Percentiles rank a stretch among this genome's conserved stretches.
Evolutionary conservation across 495 filamentous ascomycete species (phyloP).

Genomic region (Lichina pygmaea): DNA sequence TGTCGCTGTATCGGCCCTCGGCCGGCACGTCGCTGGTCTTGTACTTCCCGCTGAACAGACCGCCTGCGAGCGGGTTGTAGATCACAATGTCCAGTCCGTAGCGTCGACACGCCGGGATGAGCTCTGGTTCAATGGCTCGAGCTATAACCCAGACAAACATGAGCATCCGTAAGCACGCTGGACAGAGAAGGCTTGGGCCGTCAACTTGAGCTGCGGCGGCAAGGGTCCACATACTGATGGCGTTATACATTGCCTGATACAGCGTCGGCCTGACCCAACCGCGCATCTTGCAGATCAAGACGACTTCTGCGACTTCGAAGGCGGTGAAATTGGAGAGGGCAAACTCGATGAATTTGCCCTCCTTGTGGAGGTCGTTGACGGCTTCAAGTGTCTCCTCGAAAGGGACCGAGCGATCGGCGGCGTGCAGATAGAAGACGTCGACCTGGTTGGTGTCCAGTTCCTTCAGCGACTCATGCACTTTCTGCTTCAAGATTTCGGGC

Average conservation of each 20-base stretch:
- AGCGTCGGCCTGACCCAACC: conserved; percentile 46
- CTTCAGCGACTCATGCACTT: conserved; percentile 34
- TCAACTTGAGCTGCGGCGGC: not conserved
- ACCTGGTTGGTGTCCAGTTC: conserved; percentile 52
- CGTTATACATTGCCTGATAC: conserved; percentile 44
- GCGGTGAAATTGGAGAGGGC: conserved; percentile 69
- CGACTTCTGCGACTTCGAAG: conserved; percentile 78
- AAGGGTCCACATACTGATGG: conserved; percentile 19
- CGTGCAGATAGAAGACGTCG: conserved; percentile 78
- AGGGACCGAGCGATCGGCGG: conserved; percentile 48
- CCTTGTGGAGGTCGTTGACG: conserved; percentile 57
- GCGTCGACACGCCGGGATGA: conserved; percentile 53
- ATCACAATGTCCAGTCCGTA: conserved; percentile 71
- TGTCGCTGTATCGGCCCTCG: conserved; percentile 43
- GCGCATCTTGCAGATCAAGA: conserved; percentile 52
- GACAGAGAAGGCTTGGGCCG: not conserved
- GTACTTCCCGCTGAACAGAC: conserved; percentile 67
- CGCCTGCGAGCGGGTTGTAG: conserved; percentile 78
- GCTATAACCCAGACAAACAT: conserved; percentile 9
- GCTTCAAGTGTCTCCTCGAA: conserved; percentile 59
- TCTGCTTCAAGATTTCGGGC: conserved; percentile 28
- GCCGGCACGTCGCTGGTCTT: conserved; percentile 38
- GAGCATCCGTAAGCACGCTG: too few species aligned
- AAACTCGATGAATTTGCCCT: conserved; percentile 63
- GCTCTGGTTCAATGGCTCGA: conserved; percentile 53